These are phyloP conservation scores for Ceratobasidium sp. DNA, from an alignment of 1,284 basidiomycete species.

Conservation along the genomic window DNA sequence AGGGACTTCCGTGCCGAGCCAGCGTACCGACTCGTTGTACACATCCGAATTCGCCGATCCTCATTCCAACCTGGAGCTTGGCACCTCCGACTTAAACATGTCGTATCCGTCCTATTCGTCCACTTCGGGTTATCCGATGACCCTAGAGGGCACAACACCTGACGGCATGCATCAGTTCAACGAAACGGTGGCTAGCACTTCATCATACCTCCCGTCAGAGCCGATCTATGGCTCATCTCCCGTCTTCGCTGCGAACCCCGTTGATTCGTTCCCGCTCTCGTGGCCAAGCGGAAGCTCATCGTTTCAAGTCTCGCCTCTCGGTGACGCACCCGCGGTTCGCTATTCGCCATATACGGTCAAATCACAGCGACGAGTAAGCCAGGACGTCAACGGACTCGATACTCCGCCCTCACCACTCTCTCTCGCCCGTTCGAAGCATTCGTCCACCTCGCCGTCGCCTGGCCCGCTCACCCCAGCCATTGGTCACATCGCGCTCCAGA, in stretches of 20 bases:
- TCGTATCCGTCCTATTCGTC: conserved; percentile 35
- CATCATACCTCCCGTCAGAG: conserved; percentile 4
- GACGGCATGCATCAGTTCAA: conserved; percentile 3
- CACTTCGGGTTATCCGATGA: conserved; percentile 5
- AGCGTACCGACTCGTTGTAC: conserved; percentile 1
- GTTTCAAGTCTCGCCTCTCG: conserved; percentile 22
- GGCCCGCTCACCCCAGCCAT: conserved; percentile 36
- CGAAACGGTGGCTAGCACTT: conserved; percentile 33
- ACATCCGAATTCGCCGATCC: conserved; percentile 34
- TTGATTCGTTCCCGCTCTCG: conserved; percentile 10
- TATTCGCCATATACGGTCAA: conserved; percentile 33
- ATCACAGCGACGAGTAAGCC: conserved; percentile 27
- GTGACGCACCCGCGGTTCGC: conserved; percentile 7
- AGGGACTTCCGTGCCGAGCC: not conserved
- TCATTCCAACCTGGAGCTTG: conserved; percentile 32
- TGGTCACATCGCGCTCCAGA: conserved; percentile 28
- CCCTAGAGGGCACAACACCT: not conserved
- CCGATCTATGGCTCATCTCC: conserved; percentile 27
- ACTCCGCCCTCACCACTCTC: conserved; percentile 34
- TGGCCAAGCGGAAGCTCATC: conserved; percentile 8
- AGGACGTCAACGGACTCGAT: conserved; percentile 17
- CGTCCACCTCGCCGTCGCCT: conserved; percentile 33
- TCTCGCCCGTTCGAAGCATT: conserved; percentile 26
- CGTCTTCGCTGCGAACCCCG: not conserved
- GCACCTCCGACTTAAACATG: not conserved